phyloP scores from a whole-genome alignment of 345 rosid species.

The Eucalyptus victrix region DNA sequence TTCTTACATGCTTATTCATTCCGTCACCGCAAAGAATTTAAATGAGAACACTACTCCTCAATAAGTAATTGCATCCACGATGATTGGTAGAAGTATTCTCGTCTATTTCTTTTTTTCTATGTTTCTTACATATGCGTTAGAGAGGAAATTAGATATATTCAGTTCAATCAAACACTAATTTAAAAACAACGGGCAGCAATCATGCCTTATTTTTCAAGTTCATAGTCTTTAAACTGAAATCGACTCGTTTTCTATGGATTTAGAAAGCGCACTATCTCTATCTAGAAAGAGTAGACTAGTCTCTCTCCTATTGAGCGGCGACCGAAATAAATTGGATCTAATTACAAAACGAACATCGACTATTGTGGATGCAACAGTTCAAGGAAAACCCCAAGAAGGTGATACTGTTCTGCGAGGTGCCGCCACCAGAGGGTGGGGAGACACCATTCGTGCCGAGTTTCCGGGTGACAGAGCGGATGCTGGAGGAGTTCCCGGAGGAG shows the following conservation, averaged over 20 bases:
- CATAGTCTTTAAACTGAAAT: background rate
- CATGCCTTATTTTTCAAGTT: background rate
- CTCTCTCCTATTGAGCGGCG: background rate
- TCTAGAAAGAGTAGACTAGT: background rate
- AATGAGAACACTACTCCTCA: background rate
- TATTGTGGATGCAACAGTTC: conserved; percentile 13
- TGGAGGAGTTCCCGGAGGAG: conserved; percentile 40
- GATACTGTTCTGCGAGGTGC: conserved; percentile 51
- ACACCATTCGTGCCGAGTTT: conserved; percentile 77
- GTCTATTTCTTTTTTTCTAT: background rate
- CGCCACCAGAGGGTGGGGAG: conserved; percentile 61
- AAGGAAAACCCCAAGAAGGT: conserved; percentile 35
- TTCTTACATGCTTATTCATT: background rate
- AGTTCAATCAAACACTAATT: background rate
- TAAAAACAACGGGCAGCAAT: background rate
- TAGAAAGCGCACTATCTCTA: background rate
- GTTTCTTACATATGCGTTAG: background rate
- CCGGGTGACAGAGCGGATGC: conserved; percentile 42
- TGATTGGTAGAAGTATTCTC: background rate
- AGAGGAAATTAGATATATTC: background rate
- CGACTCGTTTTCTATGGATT: background rate
- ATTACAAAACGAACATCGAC: background rate
- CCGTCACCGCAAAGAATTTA: background rate
- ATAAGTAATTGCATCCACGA: background rate
- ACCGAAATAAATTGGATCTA: background rate